Evolutionary conservation across 108 stramenopile genomes (phyloP), one percentile per base, ranked within the genome.

Genomic region (Parietichytrium sp.): DNA sequence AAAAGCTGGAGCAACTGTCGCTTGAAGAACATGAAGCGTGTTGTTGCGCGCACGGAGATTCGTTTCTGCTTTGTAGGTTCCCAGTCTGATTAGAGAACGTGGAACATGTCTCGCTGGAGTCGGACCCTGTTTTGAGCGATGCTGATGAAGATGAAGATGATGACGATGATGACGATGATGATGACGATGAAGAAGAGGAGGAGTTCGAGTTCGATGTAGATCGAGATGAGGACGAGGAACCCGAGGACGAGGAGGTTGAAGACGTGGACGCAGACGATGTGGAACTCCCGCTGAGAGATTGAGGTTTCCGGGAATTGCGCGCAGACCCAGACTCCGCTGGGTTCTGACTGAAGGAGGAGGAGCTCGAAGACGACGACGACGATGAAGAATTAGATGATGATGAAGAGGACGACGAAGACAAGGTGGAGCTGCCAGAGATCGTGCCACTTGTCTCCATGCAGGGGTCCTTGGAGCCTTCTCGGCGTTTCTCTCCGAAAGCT

Each of bases 251-350:
- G 7, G 78, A 78, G 12, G 7, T 26, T 12, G 78, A 78, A 13
- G 48, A 78, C 4, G 78, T 49, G 61, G 61, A 72, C 20, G 61
- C 10, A 47, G 61, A 72, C 6, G 61, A 16, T 7, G n/a, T n/a
- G n/a, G n/a, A n/a, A n/a, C n/a, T n/a, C n/a, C n/a, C n/a, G n/a
- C n/a, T n/a, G n/a, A n/a, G n/a, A n/a, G n/a, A n/a, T n/a, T n/a
- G n/a, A n/a, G n/a, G n/a, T n/a, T n/a, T n/a, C n/a, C n/a, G n/a
- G n/a, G n/a, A n/a, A n/a, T n/a, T n/a, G n/a, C n/a, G n/a, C n/a
- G n/a, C n/a, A n/a, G n/a, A n/a, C n/a, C n/a, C n/a, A n/a, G n/a
- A n/a, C n/a, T n/a, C n/a, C n/a, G n/a, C n/a, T n/a, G n/a, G n/a
- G n/a, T n/a, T n/a, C n/a, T n/a, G n/a, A n/a, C n/a, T n/a, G n/a